Percentiles rank a stretch among this genome's conserved stretches.
These are phyloP conservation scores for Gentiana macrophylla DNA, from an alignment of 257 asterid genomes.

Conservation along the genomic window DNA sequence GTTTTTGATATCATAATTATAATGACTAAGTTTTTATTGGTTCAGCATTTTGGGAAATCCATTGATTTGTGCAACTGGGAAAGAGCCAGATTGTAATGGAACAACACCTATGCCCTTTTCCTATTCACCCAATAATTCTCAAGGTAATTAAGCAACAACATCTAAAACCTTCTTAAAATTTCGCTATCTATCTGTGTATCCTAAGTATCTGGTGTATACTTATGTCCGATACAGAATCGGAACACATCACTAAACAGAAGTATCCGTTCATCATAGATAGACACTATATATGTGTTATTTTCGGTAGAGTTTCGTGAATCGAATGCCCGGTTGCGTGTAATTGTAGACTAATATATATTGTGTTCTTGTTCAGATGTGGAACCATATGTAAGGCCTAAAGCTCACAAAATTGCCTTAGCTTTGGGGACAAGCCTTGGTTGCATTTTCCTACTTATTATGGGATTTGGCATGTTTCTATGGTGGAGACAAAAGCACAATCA, in stretches of 20 bases:
- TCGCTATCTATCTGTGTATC: background rate
- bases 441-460: slow-evolving; percentile 63
- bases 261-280: no score
- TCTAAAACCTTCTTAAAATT: background rate
- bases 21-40: background rate
- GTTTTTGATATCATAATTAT: background rate
- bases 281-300: no score
- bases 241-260: no score
- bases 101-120: slow-evolving; percentile 60
- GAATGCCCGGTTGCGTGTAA: no score
- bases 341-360: background rate
- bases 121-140: slow-evolving; percentile 39
- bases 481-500: slow-evolving; percentile 72
- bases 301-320: background rate
- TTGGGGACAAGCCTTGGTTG: slow-evolving; percentile 83
- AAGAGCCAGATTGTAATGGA: slow-evolving; percentile 71
- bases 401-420: slow-evolving; percentile 59
- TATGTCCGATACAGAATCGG: no score
- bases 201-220: no score
- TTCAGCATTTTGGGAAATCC: slow-evolving; percentile 79
- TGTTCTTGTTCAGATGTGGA: slow-evolving; percentile 23
- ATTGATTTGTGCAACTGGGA: slow-evolving; percentile 81
- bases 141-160: slow-evolving; percentile 35
- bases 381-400: slow-evolving; percentile 28
- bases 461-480: slow-evolving; percentile 69